Base-by-base conservation (phyloP, 208 protist genomes). In the Leishmania tarentolae region DNA sequence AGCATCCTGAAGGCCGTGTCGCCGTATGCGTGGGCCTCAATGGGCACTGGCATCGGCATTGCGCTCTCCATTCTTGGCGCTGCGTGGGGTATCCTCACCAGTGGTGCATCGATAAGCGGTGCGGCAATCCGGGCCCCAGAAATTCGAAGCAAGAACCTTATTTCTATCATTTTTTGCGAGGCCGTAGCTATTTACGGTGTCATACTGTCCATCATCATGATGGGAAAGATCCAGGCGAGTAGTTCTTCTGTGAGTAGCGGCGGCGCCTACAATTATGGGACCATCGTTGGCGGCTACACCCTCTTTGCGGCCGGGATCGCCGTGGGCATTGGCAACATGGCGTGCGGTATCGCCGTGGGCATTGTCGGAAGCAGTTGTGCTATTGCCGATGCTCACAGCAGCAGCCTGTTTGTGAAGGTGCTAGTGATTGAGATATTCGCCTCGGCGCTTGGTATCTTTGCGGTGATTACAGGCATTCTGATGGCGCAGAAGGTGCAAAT, bases 111-210 rank as follows among this genome's bases (percentile, higher is more conserved):
- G 11, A 93, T 98, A 80, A 95, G 91, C 80, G 95, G 95, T 68
- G 94, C 94, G 0, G 93, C 94, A 21, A 97, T 97, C 81, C 92
- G 93, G 57, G 88, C 93, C 0, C 95, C 95, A 28, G 87, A 97
- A 65, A 98, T 98, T 80, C 89, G 95, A 44, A 98, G 93, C 82
- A 98, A 99, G 83, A 98, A 98, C 79, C 87, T 98, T 11, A 98
- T 98, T 72, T 98, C 93, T 44, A 98, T 99, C 84, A 99, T 99
- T 88, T 99, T 99, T 88, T 99, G 99, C 90, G 99, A 99, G 88
- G 99, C 99, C 57, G 98, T 99, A 0, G 99, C 98, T 65, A 99
- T 99, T 79, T 99, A 99, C 91, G 99, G 99, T 69, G 98, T 99
- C 79, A 99, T 99, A 86, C 93, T 99, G 42, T 97, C 99, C 53